Percentiles rank a stretch among this genome's conserved stretches.
These are phyloP conservation scores for Polysphondylium violaceum DNA, from an alignment of 78 protist genomes.

Conservation along the genomic window DNA sequence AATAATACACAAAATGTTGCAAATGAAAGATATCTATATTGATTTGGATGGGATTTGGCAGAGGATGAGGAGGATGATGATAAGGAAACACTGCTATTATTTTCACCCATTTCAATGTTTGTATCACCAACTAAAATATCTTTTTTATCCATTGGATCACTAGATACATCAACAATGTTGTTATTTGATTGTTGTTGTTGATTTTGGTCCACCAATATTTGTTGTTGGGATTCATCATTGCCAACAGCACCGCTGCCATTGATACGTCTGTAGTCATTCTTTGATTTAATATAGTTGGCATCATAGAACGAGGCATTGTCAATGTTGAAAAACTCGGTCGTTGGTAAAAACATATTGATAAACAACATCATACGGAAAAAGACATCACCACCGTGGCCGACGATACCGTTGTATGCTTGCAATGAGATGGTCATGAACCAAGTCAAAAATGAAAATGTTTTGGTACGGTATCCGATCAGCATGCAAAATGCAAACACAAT, in stretches of 20 bases:
- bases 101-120: conserved; percentile 7
- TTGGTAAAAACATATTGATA: conserved; percentile 61
- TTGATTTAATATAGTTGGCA: background rate
- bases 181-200: conserved; percentile 5
- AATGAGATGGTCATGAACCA: conserved; percentile 55
- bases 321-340: background rate
- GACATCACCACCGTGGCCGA: conserved; percentile 81
- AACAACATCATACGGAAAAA: conserved; percentile 65
- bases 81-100: background rate
- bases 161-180: background rate
- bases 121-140: background rate
- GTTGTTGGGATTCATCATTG: conserved; percentile 9
- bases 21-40: conserved; percentile 45
- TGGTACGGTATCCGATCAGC: conserved; percentile 74
- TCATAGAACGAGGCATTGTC: conserved; percentile 31
- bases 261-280: background rate
- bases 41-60: conserved; percentile 2
- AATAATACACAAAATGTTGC: conserved; percentile 19
- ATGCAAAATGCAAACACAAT: conserved; percentile 37
- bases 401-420: conserved; percentile 40
- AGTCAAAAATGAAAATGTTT: conserved; percentile 19
- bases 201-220: background rate
- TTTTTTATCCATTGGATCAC: background rate
- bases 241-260: background rate
- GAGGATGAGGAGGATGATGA: background rate